Evolutionary conservation across 768 basidiomycete species (phyloP), one percentile per base, ranked within the genome.

Genomic region (Tricholomella constricta): DNA sequence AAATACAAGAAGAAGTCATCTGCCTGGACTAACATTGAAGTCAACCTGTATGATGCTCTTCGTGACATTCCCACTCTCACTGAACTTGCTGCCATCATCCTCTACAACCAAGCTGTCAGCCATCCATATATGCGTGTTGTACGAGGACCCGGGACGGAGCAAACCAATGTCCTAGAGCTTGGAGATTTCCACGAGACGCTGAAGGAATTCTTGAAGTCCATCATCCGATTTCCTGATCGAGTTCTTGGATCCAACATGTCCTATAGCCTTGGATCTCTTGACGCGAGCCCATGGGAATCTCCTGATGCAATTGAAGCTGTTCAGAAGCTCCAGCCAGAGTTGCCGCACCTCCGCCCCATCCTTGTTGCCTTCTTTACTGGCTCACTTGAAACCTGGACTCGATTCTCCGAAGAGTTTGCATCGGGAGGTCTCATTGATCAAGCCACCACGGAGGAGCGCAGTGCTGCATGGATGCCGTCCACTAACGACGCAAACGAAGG

Each of bases 401-500:
- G 60, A 0, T 70, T 70, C 51, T 57, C 58, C 5, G 23, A 59
- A 6, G 68, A 71, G 52, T 71, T 66, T 60, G 60, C 57, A 14
- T 58, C 64, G 5, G 63, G 65, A 22, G 69, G 71, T 2, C 2
- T 58, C 1, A 68, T 72, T 55, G 66, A 66, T 51, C 26, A 46
- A 23, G 49, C 56, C 4, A 61, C 61, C 2, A 35, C 47, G 0
- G 60, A 58, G 23, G 66, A 71, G 46, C 40, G 40, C 3, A 45
- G 56, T 3, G 23, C 46, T n/a, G 63, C 65, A 12, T 71, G 58
- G 56, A 60, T 72, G 56, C 64, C 66, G 6, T 10, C 66, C 1
- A 69, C 66, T n/a, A 72, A 70, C 54, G 66, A 71, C 52, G 55
- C 51, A 0, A 69, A 69, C 53, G 69, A 72, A 59, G 64, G 69